A percentile compares a stretch with the other conserved stretches of the same genome.
phyloP scores from a whole-genome alignment of 164 flowering plant species.

The Kalanchoe fedtschenkoi region DNA sequence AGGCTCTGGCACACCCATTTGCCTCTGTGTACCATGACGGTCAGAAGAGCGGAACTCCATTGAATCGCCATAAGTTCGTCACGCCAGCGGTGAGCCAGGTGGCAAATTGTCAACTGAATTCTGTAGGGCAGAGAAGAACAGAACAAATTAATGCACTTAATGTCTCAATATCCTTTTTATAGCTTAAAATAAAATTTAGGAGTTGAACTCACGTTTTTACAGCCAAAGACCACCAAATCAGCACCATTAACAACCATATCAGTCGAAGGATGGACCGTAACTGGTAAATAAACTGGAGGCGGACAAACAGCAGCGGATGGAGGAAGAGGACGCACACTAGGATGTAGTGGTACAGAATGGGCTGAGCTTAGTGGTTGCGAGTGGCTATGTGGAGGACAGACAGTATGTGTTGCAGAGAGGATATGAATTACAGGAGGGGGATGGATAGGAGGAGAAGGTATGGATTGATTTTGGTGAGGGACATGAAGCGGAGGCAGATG shows the following conservation, averaged over 20 bases:
- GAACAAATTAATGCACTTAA: slow-evolving; percentile 16
- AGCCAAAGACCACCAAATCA: slow-evolving; percentile 13
- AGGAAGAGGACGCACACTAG: not conserved
- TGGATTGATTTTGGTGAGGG: slow-evolving; percentile 21
- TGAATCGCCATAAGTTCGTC: not conserved
- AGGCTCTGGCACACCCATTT: slow-evolving; percentile 8
- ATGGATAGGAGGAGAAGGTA: not conserved
- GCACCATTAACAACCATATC: slow-evolving; percentile 18
- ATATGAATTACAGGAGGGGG: not conserved
- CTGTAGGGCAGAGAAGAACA: not conserved
- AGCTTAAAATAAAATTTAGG: not conserved
- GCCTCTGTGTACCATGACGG: not conserved
- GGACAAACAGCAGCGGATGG: slow-evolving; percentile 1
- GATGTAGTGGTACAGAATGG: not conserved
- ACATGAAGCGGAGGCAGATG: slow-evolving; percentile 5
- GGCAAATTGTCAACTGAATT: not conserved
- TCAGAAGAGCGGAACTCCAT: too few species aligned
- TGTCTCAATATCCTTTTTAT: slow-evolving; percentile 23
- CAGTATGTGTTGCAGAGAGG: not conserved
- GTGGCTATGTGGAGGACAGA: not conserved
- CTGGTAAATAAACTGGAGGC: slow-evolving; percentile 10
- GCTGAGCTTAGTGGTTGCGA: not conserved
- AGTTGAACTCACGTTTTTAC: not conserved
- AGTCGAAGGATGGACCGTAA: slow-evolving; percentile 11
- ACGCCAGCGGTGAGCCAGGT: not conserved